phyloP scores from a whole-genome alignment of 139 green algal genomes.

The Astrephomene gubernaculifera region DNA sequence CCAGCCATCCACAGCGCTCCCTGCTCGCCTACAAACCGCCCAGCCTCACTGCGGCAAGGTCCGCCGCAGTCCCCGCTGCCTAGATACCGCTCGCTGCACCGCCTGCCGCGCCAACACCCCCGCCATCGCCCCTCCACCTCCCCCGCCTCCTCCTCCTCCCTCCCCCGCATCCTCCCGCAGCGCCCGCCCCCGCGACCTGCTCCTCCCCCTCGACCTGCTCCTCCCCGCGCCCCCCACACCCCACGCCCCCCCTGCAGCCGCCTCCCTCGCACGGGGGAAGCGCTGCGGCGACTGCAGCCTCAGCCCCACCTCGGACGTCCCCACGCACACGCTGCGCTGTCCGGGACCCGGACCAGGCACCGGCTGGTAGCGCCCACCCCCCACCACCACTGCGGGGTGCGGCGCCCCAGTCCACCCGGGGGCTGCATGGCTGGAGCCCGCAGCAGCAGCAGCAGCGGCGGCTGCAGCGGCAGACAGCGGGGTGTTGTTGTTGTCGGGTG shows the following conservation, averaged over 20 bases:
- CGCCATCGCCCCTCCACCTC: neutral
- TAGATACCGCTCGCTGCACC: slow-evolving; percentile 32
- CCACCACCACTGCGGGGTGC: neutral
- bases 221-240: neutral
- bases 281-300: slow-evolving; percentile 12
- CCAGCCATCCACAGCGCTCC: too few relatives aligned
- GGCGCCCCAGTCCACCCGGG: neutral
- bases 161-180: neutral
- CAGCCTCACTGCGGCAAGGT: neutral
- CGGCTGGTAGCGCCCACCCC: neutral
- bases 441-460: neutral
- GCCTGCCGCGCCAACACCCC: neutral
- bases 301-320: neutral
- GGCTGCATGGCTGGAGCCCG: neutral
- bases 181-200: neutral
- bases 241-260: neutral
- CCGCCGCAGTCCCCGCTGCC: slow-evolving; percentile 4
- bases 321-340: slow-evolving; percentile 26
- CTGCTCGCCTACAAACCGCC: too few relatives aligned
- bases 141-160: neutral
- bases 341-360: slow-evolving; percentile 7
- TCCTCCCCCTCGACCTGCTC: neutral
- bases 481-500: too few relatives aligned
- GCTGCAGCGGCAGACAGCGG: neutral
- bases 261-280: neutral